Conservation (phyloP, 179 eudicot species). For the Sideroxylon spinosum region DNA sequence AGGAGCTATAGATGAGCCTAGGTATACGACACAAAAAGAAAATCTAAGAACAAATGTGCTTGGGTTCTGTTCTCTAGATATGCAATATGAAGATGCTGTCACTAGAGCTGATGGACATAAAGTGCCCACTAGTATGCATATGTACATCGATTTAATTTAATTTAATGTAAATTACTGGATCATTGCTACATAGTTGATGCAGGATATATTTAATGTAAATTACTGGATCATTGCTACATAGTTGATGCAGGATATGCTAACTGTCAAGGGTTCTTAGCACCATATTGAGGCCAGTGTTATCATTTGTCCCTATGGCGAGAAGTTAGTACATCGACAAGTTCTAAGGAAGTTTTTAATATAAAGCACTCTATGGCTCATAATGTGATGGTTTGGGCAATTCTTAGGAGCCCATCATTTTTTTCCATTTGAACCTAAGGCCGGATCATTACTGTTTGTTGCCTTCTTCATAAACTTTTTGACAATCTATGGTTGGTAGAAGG, state of each 20-base stretch:
- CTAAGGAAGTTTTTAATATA: background rate
- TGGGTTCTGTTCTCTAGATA: too few relatives aligned
- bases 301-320: background rate
- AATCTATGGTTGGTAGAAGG: background rate
- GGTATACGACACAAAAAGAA: too few relatives aligned
- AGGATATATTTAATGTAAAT: background rate
- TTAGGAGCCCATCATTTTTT: background rate
- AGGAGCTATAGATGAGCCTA: too few relatives aligned
- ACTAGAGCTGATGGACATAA: too few relatives aligned
- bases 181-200: background rate
- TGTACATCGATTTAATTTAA: too few relatives aligned
- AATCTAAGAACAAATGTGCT: too few relatives aligned
- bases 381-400: background rate
- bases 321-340: background rate
- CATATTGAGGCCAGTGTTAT: background rate
- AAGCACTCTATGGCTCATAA: background rate
- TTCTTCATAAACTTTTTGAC: background rate
- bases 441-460: background rate
- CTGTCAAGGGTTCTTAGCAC: background rate
- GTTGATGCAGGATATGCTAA: constrained; percentile 10
- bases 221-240: background rate
- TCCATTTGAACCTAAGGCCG: too few relatives aligned
- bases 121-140: too few relatives aligned
- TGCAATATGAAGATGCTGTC: too few relatives aligned
- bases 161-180: background rate